Evolutionary conservation across 371 early-diverging fungal genomes (phyloP), one percentile per base, ranked within the genome.

Genomic region (Mortierella sp.): DNA sequence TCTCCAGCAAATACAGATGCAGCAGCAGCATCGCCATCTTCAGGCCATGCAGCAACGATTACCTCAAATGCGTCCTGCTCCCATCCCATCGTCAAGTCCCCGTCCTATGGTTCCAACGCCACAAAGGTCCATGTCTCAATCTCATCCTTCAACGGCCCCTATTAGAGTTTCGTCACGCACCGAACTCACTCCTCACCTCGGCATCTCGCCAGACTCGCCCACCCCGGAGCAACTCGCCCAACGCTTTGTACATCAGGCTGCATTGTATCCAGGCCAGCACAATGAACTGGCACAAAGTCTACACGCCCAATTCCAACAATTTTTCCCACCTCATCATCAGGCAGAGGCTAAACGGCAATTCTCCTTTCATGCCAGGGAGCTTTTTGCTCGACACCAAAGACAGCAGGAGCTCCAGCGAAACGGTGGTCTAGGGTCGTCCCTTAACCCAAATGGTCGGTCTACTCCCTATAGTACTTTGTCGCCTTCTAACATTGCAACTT

Each of bases 221-320:
- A 80, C 80, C 18, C 80, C 80, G 4, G 80, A 80, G 63, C 75
- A 75, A 28, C 80, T 80, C 26, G 80, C 80, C 6, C 80, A 80
- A 20, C 72, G 72, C 8, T 80, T 80, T 39, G 80, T 80, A 20
- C 72, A 75, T 16, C 75, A 80, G 60, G 80, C 75, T 39, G 80
- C 80, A 3, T 66, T 75, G 18, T 63, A 75, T 45, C 80, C 75
- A 54, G 80, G 80, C 11, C 72, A 72, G 62, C 80, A 80, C n/a
- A 80, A 74, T 62, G 75, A 80, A 28, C 60, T 80, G 22, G 80
- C 72, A 3, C 75, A 80, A 55, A 64, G 64, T 16, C 54, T 80
- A 40, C 64, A 72, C 65, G 75, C 75, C 18, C 80, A 80, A 40
- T 80, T 80, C 58, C 75, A 75, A 60, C 69, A 68, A 47, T 71